phyloP scores from a whole-genome alignment of 2,329 filamentous ascomycete species.

The Berkeleyomyces rouxiae region DNA sequence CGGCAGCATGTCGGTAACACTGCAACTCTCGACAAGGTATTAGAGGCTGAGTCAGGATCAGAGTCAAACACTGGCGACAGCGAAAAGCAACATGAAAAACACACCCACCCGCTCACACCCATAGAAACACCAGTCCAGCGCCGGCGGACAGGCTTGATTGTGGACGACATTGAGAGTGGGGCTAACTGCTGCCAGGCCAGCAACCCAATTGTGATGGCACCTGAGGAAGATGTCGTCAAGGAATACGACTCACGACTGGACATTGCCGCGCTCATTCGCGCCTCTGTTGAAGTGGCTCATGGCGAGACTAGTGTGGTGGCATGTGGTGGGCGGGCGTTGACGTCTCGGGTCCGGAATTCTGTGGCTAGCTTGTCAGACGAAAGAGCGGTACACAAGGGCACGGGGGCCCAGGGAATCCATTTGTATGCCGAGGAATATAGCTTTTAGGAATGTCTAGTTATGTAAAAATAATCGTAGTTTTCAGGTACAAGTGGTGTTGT shows the following conservation, averaged over 20 bases:
- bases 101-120: not conserved
- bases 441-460: conserved; percentile 22
- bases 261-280: conserved; percentile 33
- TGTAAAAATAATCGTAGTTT: not conserved
- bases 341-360: conserved; percentile 35
- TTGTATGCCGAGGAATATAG: conserved; percentile 44
- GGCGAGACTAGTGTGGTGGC: conserved; percentile 46
- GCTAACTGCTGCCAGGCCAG: conserved; percentile 8
- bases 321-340: conserved; percentile 40
- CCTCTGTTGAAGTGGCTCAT: conserved; percentile 38
- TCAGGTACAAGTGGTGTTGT: not conserved
- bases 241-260: conserved; percentile 33
- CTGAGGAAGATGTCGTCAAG: conserved; percentile 22
- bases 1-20: not conserved
- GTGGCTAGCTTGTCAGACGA: conserved; percentile 42
- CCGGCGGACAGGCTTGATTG: not conserved
- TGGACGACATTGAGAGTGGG: conserved; percentile 9
- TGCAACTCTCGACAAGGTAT: not conserved
- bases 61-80: not conserved
- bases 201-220: conserved; percentile 1
- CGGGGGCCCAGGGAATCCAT: conserved; percentile 44
- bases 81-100: not conserved
- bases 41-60: not conserved
- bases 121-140: not conserved
- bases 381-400: conserved; percentile 46